These are phyloP conservation scores for Acanthamoeba royreba DNA, from an alignment of 208 protist species.

Conservation along the genomic window DNA sequence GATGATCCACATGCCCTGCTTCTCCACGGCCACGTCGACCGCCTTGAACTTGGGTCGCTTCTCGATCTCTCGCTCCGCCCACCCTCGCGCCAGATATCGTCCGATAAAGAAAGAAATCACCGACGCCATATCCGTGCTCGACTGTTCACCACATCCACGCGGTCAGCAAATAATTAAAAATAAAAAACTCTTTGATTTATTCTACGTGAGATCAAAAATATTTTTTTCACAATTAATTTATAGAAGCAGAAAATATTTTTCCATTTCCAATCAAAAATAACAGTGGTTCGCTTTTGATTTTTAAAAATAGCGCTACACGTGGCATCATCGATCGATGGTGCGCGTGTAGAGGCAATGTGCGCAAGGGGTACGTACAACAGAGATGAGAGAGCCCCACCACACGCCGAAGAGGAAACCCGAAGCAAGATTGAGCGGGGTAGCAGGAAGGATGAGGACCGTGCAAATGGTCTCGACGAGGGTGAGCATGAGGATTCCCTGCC, in stretches of 20 bases:
- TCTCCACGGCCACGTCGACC: background rate
- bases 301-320: too few relatives aligned
- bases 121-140: background rate
- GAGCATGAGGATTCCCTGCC: background rate
- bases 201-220: too few relatives aligned
- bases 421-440: constrained; percentile 1
- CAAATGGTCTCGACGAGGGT: background rate
- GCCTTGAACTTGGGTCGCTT: constrained; percentile 33
- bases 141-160: background rate
- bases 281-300: too few relatives aligned
- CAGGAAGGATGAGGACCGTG: background rate
- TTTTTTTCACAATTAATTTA: too few relatives aligned
- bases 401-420: background rate
- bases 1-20: constrained; percentile 25
- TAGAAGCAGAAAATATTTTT: too few relatives aligned
- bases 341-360: background rate
- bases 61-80: background rate
- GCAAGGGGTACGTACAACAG: background rate
- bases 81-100: background rate
- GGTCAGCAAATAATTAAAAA: too few relatives aligned
- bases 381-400: background rate
- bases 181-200: too few relatives aligned
- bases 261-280: too few relatives aligned
- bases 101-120: constrained; percentile 31
- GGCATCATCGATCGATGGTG: too few relatives aligned